phyloP scores from a whole-genome alignment of 2,329 filamentous ascomycete genomes.

The Kalmusia sp. region DNA sequence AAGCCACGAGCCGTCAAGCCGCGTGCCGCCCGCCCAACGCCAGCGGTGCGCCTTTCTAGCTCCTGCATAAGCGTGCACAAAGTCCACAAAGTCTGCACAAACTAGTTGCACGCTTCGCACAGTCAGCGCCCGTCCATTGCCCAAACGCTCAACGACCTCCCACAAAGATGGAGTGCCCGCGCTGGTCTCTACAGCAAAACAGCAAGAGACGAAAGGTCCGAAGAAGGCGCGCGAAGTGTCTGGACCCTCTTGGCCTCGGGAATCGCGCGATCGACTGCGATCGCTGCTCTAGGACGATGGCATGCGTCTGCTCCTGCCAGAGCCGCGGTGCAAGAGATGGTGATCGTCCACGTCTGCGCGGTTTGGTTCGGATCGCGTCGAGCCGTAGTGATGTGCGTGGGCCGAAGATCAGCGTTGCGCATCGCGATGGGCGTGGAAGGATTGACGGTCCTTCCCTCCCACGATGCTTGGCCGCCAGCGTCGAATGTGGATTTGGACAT shows the following conservation, averaged over 20 bases:
- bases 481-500: too few relatives aligned
- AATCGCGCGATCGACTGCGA: background rate
- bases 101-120: conserved; percentile 6
- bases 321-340: background rate
- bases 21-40: background rate
- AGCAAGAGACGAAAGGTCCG: background rate
- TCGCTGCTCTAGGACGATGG: background rate
- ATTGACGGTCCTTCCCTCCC: too few relatives aligned
- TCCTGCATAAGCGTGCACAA: conserved; percentile 14
- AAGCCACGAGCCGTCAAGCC: background rate
- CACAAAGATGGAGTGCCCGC: background rate
- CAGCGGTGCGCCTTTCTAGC: background rate
- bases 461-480: too few relatives aligned
- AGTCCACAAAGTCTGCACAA: conserved; percentile 9
- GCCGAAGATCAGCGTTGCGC: background rate
- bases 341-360: background rate
- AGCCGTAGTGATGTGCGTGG: conserved; percentile 1
- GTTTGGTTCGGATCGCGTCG: conserved; percentile 1
- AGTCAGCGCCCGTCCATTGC: too few relatives aligned
- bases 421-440: too few relatives aligned
- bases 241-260: background rate
- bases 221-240: background rate
- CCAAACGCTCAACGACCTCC: background rate
- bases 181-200: background rate
- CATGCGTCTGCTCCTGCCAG: background rate